phyloP scores from a whole-genome alignment of 139 green algal genomes.

The Chlamydomonas sphaeroides region DNA sequence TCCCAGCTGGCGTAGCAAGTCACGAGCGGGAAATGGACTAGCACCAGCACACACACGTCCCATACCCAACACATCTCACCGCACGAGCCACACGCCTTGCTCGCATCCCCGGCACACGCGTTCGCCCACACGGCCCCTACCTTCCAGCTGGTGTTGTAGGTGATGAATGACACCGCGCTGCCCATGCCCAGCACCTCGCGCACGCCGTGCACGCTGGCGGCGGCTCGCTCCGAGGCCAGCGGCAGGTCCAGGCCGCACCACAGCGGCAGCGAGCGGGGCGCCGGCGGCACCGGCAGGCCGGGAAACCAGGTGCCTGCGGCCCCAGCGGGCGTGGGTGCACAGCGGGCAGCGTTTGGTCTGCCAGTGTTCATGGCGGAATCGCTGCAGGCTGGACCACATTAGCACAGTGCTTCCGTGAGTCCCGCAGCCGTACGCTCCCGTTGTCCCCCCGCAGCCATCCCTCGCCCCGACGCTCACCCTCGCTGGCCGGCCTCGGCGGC shows the following conservation, averaged over 20 bases:
- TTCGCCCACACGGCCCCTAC: too few species aligned
- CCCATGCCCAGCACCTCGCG: conserved; percentile 11
- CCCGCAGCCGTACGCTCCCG: too few species aligned
- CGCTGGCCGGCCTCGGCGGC: neutral
- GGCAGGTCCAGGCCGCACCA: conserved; percentile 24
- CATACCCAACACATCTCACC: too few species aligned
- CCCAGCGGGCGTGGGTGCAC: too few species aligned
- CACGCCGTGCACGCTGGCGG: neutral
- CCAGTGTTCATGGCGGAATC: too few species aligned
- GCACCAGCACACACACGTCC: too few species aligned
- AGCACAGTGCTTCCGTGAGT: too few species aligned
- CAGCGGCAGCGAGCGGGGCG: conserved; percentile 6
- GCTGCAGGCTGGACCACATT: too few species aligned
- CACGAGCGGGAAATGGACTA: too few species aligned
- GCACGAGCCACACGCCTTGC: too few species aligned
- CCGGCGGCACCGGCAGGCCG: conserved; percentile 1
- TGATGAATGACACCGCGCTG: neutral
- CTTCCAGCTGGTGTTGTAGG: neutral
- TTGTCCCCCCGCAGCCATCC: neutral
- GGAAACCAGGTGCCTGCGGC: conserved; percentile 9
- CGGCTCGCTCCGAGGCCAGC: conserved; percentile 4
- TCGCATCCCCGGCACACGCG: too few species aligned
- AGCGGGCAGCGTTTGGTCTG: neutral
- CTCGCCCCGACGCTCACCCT: conserved; percentile 7
- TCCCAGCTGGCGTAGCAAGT: too few species aligned